These are phyloP conservation scores for Sparassis latifolia DNA, from an alignment of 1,284 basidiomycete species.

Conservation along the genomic window DNA sequence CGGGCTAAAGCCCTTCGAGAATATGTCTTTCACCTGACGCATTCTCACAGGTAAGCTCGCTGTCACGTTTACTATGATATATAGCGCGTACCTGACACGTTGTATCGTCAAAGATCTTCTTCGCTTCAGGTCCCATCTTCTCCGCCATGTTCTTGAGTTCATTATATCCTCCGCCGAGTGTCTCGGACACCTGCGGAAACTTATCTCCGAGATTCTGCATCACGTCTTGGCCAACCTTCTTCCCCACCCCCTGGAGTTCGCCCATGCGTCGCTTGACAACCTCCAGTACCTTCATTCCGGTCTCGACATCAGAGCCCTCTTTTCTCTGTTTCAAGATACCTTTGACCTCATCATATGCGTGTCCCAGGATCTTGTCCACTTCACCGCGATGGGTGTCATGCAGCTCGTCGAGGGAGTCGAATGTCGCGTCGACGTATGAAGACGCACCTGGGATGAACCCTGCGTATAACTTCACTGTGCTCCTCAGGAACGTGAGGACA, in stretches of 20 bases:
- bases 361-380: slow-evolving; percentile 32
- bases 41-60: background rate
- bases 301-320: slow-evolving; percentile 22
- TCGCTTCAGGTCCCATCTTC: slow-evolving; percentile 29
- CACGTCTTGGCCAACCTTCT: slow-evolving; percentile 26
- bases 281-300: slow-evolving; percentile 25
- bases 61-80: background rate
- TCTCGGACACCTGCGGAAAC: slow-evolving; percentile 28
- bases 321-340: slow-evolving; percentile 25
- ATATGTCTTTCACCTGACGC: slow-evolving; percentile 21
- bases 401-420: slow-evolving; percentile 37
- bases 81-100: slow-evolving; percentile 21
- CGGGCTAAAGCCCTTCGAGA: slow-evolving; percentile 21
- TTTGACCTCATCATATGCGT: slow-evolving; percentile 33
- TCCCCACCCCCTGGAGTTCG: slow-evolving; percentile 25
- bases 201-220: slow-evolving; percentile 22
- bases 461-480: slow-evolving; percentile 34
- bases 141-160: slow-evolving; percentile 28
- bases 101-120: slow-evolving; percentile 28
- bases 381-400: slow-evolving; percentile 36
- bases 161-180: slow-evolving; percentile 26
- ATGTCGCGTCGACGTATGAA: slow-evolving; percentile 34
- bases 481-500: slow-evolving; percentile 33
- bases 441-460: slow-evolving; percentile 36
- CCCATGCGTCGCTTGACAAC: slow-evolving; percentile 21